phyloP scores from a whole-genome alignment of 805 yeast genomes.

The Starmera dryadoides region DNA sequence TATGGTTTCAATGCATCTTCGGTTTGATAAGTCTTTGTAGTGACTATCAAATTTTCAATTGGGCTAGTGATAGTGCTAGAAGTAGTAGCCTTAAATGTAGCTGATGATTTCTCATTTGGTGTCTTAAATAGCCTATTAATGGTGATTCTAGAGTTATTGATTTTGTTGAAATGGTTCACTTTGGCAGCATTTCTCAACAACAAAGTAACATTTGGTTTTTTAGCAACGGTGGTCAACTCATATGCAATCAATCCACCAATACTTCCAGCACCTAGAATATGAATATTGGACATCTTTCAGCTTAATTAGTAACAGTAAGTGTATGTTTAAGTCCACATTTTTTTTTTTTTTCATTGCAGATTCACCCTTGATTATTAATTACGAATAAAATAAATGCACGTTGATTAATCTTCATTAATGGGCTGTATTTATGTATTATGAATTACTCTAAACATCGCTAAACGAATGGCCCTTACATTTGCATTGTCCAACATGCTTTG shows the following conservation, averaged over 20 bases:
- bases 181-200: slow-evolving; percentile 15
- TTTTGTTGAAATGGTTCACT: slow-evolving; percentile 9
- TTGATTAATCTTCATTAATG: no score
- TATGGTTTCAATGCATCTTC: slow-evolving; percentile 52
- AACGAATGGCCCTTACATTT: no score
- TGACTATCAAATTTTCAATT: slow-evolving; percentile 55
- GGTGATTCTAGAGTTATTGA: slow-evolving; percentile 9
- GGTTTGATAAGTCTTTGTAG: slow-evolving; percentile 80
- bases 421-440: no score
- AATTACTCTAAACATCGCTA: no score
- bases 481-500: no score
- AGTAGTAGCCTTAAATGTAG: slow-evolving; percentile 6
- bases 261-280: slow-evolving; percentile 21
- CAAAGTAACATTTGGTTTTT: slow-evolving; percentile 12
- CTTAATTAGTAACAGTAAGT: no score
- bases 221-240: slow-evolving; percentile 14
- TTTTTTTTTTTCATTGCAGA: no score
- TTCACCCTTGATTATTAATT: no score
- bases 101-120: slow-evolving; percentile 5
- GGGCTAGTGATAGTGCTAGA: slow-evolving; percentile 13
- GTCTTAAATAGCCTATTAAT: slow-evolving; percentile 15
- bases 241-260: slow-evolving; percentile 20
- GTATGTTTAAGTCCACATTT: no score
- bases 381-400: no score
- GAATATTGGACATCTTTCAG: slow-evolving; percentile 2